Base-by-base conservation (phyloP, 1,284 basidiomycete species). In the Ustilago crameri region DNA sequence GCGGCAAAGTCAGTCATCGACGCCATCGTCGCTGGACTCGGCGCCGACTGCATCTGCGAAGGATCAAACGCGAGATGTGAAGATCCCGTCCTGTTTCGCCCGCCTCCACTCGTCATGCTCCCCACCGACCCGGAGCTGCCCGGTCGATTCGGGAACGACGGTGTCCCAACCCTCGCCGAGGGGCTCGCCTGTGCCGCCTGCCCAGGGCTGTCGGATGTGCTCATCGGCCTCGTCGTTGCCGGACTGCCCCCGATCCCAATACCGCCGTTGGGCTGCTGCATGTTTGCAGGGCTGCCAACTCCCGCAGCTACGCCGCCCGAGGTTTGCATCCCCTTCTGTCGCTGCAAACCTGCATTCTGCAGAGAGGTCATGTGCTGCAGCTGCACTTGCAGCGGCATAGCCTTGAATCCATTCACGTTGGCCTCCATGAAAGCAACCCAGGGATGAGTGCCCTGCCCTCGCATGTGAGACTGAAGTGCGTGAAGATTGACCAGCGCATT, bases 361-460 rank as follows among this genome's bases (percentile, higher is more conserved):
- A 70, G 46, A 35, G 58, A 54, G 22, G 67, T 69, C 70, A 78
- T 70, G 48, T 75, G 69, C 46, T 78, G 75, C 24, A 78, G 32
- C 46, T 78, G 75, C 30, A 66, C 40, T 48, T 76, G 74, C 32
- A 78, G 24, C 3, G 74, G 65, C 57, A 76, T 44, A 17, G 47
- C 20, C 27, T 60, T 64, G 55, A 76, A 78, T 34, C 57, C 58
- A 24, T 34, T 24, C 10, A 76, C 51, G 35, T 74, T 65, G 10
- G 62, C 51, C 32, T 76, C 74, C 74, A 74, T 78, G 61, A 50
- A 76, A 1, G 64, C 49, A 18, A 78, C 66, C 53, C 75, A 70
- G 1, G 74, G 70, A 35, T 78, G 73, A 0, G 63, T 69, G 5
- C 62, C 65, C 34, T 76, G 71, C 1, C 74, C 75, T 22, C 68